These are phyloP conservation scores for Chlorella sp. DNA, from an alignment of 139 green algal genomes.

Conservation along the genomic window DNA sequence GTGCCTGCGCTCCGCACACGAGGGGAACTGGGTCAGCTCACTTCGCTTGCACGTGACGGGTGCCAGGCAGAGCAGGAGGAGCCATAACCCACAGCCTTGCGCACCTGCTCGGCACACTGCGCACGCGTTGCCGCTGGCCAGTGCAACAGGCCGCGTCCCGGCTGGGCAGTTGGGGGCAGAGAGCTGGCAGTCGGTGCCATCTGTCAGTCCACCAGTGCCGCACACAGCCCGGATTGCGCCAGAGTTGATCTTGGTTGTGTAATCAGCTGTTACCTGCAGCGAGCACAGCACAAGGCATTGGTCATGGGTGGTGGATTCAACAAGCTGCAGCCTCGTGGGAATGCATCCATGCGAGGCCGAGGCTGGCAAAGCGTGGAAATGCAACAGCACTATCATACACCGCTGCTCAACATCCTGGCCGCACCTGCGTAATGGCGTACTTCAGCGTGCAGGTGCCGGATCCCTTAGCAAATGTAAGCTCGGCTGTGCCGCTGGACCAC, in stretches of 20 bases:
- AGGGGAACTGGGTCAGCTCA: background rate
- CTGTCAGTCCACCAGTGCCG: background rate
- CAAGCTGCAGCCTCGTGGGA: background rate
- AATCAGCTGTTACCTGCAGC: background rate
- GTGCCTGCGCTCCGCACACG: background rate
- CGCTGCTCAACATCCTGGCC: background rate
- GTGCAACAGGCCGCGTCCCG: background rate
- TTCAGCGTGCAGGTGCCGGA: background rate
- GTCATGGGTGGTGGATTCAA: too few relatives aligned
- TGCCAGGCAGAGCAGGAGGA: background rate
- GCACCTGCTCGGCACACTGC: slow-evolving; percentile 15
- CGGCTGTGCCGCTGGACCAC: slow-evolving; percentile 6
- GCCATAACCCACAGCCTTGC: background rate
- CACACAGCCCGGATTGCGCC: background rate
- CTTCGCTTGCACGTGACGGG: background rate
- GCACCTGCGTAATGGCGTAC: slow-evolving; percentile 13
- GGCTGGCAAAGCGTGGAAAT: too few relatives aligned
- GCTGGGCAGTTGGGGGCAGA: background rate
- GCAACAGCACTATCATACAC: background rate
- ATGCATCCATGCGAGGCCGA: background rate
- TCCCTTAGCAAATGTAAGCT: background rate
- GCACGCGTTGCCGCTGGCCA: slow-evolving; percentile 5
- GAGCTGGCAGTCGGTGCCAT: background rate
- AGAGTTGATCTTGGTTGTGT: background rate
- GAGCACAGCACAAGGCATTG: too few relatives aligned